A percentile compares a stretch with the other conserved stretches of the same genome.
Evolutionary conservation across 2,329 filamentous ascomycete species (phyloP).

Genomic region (Colletotrichum sp.): DNA sequence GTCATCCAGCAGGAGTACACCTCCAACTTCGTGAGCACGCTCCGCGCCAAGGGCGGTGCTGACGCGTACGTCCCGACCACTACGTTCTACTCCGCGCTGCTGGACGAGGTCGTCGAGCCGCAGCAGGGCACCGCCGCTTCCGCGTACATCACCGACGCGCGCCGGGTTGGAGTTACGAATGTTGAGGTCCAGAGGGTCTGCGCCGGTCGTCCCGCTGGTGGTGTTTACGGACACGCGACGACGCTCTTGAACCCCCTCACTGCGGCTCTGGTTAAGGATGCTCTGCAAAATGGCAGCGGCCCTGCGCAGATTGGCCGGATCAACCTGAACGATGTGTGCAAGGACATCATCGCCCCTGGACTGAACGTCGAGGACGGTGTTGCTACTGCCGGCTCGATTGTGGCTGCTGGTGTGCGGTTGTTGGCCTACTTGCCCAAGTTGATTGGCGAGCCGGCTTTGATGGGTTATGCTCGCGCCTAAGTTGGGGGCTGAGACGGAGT

Average conservation of each 20-base stretch:
- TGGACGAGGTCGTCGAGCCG: conserved; percentile 59
- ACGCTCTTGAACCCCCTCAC: conserved; percentile 39
- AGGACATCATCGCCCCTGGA: conserved; percentile 5
- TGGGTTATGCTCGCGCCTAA: not conserved
- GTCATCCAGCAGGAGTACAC: conserved; percentile 53
- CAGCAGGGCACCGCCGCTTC: conserved; percentile 51
- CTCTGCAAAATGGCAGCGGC: not conserved
- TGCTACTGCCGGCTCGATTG: not conserved
- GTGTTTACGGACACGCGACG: conserved; percentile 55
- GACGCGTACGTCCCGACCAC: conserved; percentile 61
- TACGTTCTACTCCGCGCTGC: conserved; percentile 50
- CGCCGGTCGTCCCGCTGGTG: conserved; percentile 40
- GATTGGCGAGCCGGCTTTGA: conserved; percentile 3
- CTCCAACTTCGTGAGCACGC: conserved; percentile 43
- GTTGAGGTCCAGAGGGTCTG: conserved; percentile 53
- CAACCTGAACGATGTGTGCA: not conserved
- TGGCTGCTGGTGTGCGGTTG: not conserved
- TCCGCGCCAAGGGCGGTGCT: conserved; percentile 50
- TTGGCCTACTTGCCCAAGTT: conserved; percentile 9
- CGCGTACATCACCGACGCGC: conserved; percentile 45
- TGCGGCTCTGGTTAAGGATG: conserved; percentile 45
- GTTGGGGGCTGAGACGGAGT: rapidly evolving
- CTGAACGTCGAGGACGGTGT: conserved; percentile 1
- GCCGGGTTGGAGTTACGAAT: conserved; percentile 52
- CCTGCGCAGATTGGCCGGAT: not conserved